These are phyloP conservation scores for Mycena polygramma DNA, from an alignment of 768 basidiomycete genomes.

Conservation along the genomic window DNA sequence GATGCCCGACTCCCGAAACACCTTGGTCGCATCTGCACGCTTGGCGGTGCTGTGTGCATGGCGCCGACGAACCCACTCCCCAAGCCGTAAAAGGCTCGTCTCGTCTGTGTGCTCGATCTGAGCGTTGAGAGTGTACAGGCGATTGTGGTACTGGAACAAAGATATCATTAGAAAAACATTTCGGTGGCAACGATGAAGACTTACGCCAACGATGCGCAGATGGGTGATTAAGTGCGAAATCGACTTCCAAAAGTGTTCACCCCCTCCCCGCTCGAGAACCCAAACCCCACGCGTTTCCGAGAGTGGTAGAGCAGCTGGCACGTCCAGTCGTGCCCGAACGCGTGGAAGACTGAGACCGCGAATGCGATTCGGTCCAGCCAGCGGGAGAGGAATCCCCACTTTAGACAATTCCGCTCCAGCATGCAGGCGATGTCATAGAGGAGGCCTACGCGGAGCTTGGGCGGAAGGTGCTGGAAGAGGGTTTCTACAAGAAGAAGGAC, in stretches of 20 bases:
- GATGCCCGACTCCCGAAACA: conserved; percentile 38
- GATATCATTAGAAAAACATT: not conserved
- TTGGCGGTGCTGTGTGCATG: conserved; percentile 28
- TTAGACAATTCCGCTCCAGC: not conserved
- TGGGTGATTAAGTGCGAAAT: conserved; percentile 1
- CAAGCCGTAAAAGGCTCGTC: conserved; percentile 45
- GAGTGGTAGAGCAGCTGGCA: conserved; percentile 38
- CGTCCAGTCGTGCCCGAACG: conserved; percentile 54
- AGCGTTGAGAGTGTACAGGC: conserved; percentile 35
- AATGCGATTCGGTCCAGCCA: conserved; percentile 31
- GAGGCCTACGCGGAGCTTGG: not conserved
- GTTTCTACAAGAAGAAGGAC: conserved; percentile 45
- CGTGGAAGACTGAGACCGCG: conserved; percentile 54
- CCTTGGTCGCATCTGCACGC: conserved; percentile 36
- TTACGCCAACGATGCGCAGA: conserved; percentile 6
- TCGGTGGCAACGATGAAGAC: not conserved
- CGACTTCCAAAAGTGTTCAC: conserved; percentile 17
- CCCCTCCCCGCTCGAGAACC: conserved; percentile 51
- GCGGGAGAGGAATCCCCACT: not conserved
- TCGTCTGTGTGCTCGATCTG: conserved; percentile 44
- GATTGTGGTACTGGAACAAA: conserved; percentile 24
- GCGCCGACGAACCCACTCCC: conserved; percentile 46
- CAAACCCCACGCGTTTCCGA: conserved; percentile 43
- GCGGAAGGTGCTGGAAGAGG: conserved; percentile 38
- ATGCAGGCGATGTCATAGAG: not conserved